Conservation (phyloP, 106 monocot species). For the Ottelia alismoides region DNA sequence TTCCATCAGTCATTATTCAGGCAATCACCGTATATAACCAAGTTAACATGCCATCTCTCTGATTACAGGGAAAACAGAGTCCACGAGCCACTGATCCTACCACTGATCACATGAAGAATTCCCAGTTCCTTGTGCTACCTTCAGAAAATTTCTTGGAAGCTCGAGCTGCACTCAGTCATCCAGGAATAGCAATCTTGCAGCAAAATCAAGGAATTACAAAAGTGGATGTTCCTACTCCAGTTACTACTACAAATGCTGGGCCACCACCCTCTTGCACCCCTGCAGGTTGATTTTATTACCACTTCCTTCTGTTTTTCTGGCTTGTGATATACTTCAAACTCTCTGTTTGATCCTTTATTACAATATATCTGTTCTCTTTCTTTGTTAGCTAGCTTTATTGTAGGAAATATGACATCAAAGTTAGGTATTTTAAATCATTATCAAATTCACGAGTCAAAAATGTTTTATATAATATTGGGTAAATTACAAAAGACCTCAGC, state of each 20-base stretch:
- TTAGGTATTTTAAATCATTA: no score
- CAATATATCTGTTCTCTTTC: no score
- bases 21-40: no score
- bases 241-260: slow-evolving; percentile 23
- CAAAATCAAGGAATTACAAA: slow-evolving; percentile 41
- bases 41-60: no score
- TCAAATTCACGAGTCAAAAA: no score
- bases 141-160: slow-evolving; percentile 92
- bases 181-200: slow-evolving; percentile 26
- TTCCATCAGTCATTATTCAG: no score
- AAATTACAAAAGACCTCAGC: no score
- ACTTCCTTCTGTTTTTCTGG: slow-evolving; percentile 2
- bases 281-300: slow-evolving; percentile 29
- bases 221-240: slow-evolving; percentile 34
- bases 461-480: no score
- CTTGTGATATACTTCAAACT: no score
- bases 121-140: slow-evolving; percentile 65
- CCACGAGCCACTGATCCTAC: slow-evolving; percentile 53
- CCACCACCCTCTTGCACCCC: slow-evolving; percentile 24
- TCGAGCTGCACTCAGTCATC: slow-evolving; percentile 52
- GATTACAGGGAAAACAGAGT: slow-evolving; percentile 59
- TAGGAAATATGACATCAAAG: no score
- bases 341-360: no score
- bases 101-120: slow-evolving; percentile 55
- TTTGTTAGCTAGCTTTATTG: no score